Base-by-base conservation (phyloP, 305 asterid genomes). In the Petunia hybrid region DNA sequence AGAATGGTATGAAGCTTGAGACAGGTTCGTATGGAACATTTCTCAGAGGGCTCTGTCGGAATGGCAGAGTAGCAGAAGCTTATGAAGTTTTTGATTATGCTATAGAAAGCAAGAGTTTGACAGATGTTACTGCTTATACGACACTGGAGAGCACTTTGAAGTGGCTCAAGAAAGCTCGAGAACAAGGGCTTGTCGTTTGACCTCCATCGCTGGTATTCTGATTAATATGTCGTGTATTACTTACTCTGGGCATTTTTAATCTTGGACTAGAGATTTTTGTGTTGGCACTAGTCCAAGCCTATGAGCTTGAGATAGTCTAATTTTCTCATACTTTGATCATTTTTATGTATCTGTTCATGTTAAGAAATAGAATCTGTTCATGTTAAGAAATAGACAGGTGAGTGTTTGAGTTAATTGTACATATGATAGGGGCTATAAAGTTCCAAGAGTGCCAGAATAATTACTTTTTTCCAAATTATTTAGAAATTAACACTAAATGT, bases 51-150 rank as follows among this genome's bases (percentile, higher is more conserved):
- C 88, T 94, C 14, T 90, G 97, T 87, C 87, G 93, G 90, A 88
- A 86, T 80, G 97, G 95, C 6, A 91, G 97, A 85, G 97, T 94
- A 75, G 93, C 94, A 8, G 97, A 92, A 46, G 97, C 97, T 66
- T 94, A 94, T 83, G 98, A 89, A 62, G 97, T 94, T 83, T 95
- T 90, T 78, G 97, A 94, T 87, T 93, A 94, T 85, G 98, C 92
- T 8, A 81, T 95, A 10, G 97, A 91, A 87, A 94, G 98, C 87
- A 95, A 92, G 90, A 94, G 98, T 85, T 85, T 96, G 88, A 83
- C 90, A 3, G 98, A 91, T 70, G 85, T 91, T 84, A 85, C 92
- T 41, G 97, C 98, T 42, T 96, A 93, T 84, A 82, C 98, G 16
- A 92, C 97, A 51, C 76, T 94, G 79, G 98, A 94, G 87, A 87